These are phyloP conservation scores for Cornus florida DNA, from an alignment of 148 eudicot genomes.

Conservation along the genomic window DNA sequence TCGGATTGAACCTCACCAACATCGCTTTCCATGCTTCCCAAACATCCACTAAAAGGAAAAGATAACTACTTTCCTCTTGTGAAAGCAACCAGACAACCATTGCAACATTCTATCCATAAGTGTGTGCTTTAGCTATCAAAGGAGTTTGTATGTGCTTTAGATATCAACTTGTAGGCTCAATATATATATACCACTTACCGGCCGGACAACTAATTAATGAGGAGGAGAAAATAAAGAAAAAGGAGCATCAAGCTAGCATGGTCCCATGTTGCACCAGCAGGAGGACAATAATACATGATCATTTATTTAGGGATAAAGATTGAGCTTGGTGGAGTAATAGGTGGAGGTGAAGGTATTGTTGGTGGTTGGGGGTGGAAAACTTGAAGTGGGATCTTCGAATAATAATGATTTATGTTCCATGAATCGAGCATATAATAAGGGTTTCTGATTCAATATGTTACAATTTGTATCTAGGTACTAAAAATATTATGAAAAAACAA, in stretches of 20 bases:
- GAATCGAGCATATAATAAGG: background rate
- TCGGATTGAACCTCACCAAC: constrained; percentile 99
- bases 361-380: constrained; percentile 9
- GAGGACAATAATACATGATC: background rate
- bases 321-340: background rate
- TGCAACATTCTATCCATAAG: background rate
- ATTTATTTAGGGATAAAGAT: background rate
- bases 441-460: background rate
- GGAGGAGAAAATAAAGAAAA: background rate
- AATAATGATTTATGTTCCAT: constrained; percentile 5
- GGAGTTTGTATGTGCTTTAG: background rate
- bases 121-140: background rate
- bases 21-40: constrained; percentile 50
- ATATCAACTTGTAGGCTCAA: background rate
- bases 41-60: background rate
- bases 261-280: background rate
- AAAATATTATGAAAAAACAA: background rate
- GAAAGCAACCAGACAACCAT: background rate
- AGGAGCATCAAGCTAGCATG: background rate
- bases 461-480: background rate
- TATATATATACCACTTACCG: background rate
- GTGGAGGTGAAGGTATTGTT: constrained; percentile 8
- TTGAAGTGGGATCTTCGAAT: background rate
- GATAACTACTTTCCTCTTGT: background rate
- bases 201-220: background rate